Conservation (phyloP, 768 basidiomycete species). For the Lentinula sp. region DNA sequence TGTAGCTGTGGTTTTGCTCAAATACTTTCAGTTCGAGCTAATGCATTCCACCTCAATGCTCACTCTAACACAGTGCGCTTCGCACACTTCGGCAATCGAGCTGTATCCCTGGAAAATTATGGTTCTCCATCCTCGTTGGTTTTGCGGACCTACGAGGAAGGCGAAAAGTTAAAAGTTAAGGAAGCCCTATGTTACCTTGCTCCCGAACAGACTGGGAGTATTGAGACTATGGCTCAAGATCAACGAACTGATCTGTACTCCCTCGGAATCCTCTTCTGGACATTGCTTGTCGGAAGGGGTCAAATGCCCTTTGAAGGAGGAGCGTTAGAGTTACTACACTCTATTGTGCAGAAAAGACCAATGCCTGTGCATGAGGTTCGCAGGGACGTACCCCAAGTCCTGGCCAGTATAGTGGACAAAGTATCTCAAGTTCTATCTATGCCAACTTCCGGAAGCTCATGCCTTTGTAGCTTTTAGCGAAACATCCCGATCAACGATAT, state of each 20-base stretch:
- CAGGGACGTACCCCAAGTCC: conserved; percentile 64
- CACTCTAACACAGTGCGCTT: conserved; percentile 65
- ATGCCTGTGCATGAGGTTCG: conserved; percentile 74
- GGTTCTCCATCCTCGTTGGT: conserved; percentile 70
- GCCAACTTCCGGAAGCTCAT: neutral
- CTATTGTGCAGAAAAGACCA: conserved; percentile 66
- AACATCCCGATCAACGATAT: conserved; percentile 63
- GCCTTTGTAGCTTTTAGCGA: conserved; percentile 47
- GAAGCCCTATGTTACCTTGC: conserved; percentile 72
- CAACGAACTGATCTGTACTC: conserved; percentile 73
- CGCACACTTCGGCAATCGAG: conserved; percentile 72
- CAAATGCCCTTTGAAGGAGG: conserved; percentile 59
- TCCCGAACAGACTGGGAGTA: conserved; percentile 72
- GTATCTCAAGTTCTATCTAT: conserved; percentile 19
- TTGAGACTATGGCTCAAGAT: conserved; percentile 66
- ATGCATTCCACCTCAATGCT: conserved; percentile 69
- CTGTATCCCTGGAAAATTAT: conserved; percentile 63
- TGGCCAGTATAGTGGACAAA: conserved; percentile 68
- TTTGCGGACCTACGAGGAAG: conserved; percentile 51
- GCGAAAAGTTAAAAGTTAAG: conserved; percentile 64
- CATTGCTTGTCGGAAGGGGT: conserved; percentile 63
- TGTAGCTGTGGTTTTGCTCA: neutral
- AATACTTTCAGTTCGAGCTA: conserved; percentile 50
- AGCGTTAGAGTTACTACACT: conserved; percentile 58
- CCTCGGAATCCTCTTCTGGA: conserved; percentile 70